These are phyloP conservation scores for Fusarium incarnatum DNA, from an alignment of 2,329 filamentous ascomycete genomes.

Conservation along the genomic window DNA sequence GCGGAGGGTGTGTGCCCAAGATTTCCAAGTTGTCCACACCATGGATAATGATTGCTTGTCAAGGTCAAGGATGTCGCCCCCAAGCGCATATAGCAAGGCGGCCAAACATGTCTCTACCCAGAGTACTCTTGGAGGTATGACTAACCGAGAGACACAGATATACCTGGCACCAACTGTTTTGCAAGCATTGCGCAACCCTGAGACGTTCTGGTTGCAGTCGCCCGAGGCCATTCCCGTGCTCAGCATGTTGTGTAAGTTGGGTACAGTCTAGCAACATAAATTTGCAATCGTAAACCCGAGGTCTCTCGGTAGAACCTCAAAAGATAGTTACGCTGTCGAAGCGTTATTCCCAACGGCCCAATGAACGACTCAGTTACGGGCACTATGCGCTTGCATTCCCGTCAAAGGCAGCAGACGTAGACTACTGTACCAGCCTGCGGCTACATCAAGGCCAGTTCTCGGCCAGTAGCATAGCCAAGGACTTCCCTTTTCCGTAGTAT, in stretches of 20 bases:
- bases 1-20: background rate
- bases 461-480: conserved; percentile 15
- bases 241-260: conserved; percentile 24
- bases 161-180: conserved; percentile 1
- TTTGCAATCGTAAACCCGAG: conserved; percentile 27
- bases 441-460: conserved; percentile 12
- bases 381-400: conserved; percentile 17
- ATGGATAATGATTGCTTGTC: background rate
- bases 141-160: conserved; percentile 9
- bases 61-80: conserved; percentile 9
- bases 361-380: conserved; percentile 4
- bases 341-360: background rate
- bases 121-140: conserved; percentile 1
- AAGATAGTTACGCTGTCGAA: conserved; percentile 19
- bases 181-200: conserved; percentile 9
- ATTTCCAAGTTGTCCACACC: background rate
- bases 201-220: background rate
- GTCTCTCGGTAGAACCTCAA: conserved; percentile 7
- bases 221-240: conserved; percentile 3
- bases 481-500: conserved; percentile 10
- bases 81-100: conserved; percentile 8
- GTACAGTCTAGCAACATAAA: conserved; percentile 3
- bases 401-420: conserved; percentile 6
- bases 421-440: background rate
- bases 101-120: conserved; percentile 14